phyloP scores from a whole-genome alignment of 2,329 filamentous ascomycete species.

The Neonectria magnoliae region DNA sequence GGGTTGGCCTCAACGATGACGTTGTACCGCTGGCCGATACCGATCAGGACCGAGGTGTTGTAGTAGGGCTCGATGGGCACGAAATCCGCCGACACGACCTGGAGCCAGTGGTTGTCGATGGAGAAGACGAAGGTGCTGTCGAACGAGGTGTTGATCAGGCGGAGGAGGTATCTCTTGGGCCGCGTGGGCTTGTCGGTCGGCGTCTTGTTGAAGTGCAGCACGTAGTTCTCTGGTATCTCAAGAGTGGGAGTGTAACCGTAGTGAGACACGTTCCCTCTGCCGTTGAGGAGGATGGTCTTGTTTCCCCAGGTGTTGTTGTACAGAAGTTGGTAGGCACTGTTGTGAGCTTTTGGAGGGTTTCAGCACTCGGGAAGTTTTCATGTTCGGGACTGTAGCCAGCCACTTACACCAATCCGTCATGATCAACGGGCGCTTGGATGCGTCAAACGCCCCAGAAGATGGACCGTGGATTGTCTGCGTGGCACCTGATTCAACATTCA shows the following conservation, averaged over 20 bases:
- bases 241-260: slow-evolving; percentile 23
- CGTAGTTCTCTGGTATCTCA: slow-evolving; percentile 16
- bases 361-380: too few species aligned
- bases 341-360: slow-evolving; percentile 21
- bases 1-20: slow-evolving; percentile 34
- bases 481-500: too few species aligned
- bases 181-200: slow-evolving; percentile 30
- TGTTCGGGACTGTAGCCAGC: neutral
- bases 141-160: slow-evolving; percentile 35
- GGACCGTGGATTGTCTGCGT: slow-evolving; percentile 35
- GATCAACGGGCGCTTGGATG: slow-evolving; percentile 23
- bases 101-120: slow-evolving; percentile 38
- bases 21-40: slow-evolving; percentile 36
- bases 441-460: slow-evolving; percentile 30
- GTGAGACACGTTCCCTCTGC: slow-evolving; percentile 27
- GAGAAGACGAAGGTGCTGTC: slow-evolving; percentile 37
- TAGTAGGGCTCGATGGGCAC: slow-evolving; percentile 34
- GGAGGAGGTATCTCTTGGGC: slow-evolving; percentile 30
- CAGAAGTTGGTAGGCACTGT: slow-evolving; percentile 26
- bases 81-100: slow-evolving; percentile 31
- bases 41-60: slow-evolving; percentile 25
- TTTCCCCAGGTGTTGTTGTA: slow-evolving; percentile 15
- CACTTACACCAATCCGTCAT: slow-evolving; percentile 37
- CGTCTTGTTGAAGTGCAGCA: slow-evolving; percentile 31
- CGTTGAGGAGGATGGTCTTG: slow-evolving; percentile 35